These are phyloP conservation scores for Tetraselmis striata DNA, from an alignment of 139 green algal genomes.

Conservation along the genomic window DNA sequence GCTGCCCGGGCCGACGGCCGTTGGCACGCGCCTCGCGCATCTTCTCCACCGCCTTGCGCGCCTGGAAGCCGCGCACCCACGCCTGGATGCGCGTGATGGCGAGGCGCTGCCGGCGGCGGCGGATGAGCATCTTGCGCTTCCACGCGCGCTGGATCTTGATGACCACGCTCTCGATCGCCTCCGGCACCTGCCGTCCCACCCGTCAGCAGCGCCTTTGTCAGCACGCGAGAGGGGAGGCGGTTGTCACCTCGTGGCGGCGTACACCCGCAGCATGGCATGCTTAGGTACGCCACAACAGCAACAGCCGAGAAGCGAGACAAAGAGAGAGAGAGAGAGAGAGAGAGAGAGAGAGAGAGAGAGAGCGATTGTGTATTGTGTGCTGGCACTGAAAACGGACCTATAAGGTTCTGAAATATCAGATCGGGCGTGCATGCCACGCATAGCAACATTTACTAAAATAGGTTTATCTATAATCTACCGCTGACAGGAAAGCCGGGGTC, in stretches of 20 bases:
- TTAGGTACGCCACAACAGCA: too few relatives aligned
- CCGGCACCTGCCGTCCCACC: background rate
- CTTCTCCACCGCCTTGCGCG: conserved; percentile 4
- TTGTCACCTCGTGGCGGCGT: too few relatives aligned
- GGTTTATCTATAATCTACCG: too few relatives aligned
- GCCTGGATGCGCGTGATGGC: conserved; percentile 12
- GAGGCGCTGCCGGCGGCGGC: background rate
- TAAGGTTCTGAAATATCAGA: background rate
- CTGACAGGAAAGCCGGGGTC: too few relatives aligned
- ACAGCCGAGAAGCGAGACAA: too few relatives aligned
- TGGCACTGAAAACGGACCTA: too few relatives aligned
- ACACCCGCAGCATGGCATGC: too few relatives aligned
- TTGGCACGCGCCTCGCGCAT: conserved; percentile 8
- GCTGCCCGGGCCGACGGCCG: conserved; percentile 6
- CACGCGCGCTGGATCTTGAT: conserved; percentile 18
- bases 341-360: too few relatives aligned
- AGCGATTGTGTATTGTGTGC: too few relatives aligned
- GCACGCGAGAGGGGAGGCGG: background rate
- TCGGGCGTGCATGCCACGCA: background rate
- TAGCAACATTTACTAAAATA: too few relatives aligned
- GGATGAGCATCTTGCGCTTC: conserved; percentile 7
- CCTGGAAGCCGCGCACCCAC: conserved; percentile 2
- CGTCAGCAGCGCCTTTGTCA: background rate
- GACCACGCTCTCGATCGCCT: background rate
- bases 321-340: too few relatives aligned